These are phyloP conservation scores for Avicennia marina DNA, from an alignment of 257 asterid genomes.

Conservation along the genomic window DNA sequence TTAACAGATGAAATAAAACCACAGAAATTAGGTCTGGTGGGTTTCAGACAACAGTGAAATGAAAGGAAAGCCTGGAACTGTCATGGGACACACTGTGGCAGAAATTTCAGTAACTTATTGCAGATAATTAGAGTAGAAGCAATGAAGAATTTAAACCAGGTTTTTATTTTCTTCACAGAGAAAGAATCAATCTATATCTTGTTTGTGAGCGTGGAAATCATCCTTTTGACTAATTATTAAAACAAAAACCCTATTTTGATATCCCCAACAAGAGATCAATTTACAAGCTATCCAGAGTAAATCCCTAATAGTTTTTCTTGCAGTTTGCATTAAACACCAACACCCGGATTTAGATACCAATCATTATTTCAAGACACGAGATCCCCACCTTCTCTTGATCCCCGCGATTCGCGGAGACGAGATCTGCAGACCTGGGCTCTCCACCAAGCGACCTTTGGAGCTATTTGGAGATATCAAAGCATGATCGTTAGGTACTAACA, in stretches of 20 bases:
- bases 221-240: background rate
- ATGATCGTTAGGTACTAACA: slow-evolving; percentile 22
- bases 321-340: slow-evolving; percentile 25
- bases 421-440: slow-evolving; percentile 61
- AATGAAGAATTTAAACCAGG: too few species aligned
- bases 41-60: slow-evolving; percentile 24
- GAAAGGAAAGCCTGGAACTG: slow-evolving; percentile 13
- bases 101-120: background rate
- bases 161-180: too few species aligned
- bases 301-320: too few species aligned
- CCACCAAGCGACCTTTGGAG: slow-evolving; percentile 47
- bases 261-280: too few species aligned
- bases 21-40: slow-evolving; percentile 13
- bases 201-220: too few species aligned
- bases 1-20: slow-evolving; percentile 10
- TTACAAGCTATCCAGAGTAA: too few species aligned
- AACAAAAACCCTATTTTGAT: slow-evolving; percentile 22
- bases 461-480: slow-evolving; percentile 22
- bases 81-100: background rate
- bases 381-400: slow-evolving; percentile 76
- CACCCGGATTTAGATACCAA: background rate
- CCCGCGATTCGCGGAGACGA: slow-evolving; percentile 95
- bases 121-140: too few species aligned
- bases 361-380: background rate
- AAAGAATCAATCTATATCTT: too few species aligned